Evolutionary conservation across 768 basidiomycete genomes (phyloP).

Genomic region (Stropharia rugosoannulata): DNA sequence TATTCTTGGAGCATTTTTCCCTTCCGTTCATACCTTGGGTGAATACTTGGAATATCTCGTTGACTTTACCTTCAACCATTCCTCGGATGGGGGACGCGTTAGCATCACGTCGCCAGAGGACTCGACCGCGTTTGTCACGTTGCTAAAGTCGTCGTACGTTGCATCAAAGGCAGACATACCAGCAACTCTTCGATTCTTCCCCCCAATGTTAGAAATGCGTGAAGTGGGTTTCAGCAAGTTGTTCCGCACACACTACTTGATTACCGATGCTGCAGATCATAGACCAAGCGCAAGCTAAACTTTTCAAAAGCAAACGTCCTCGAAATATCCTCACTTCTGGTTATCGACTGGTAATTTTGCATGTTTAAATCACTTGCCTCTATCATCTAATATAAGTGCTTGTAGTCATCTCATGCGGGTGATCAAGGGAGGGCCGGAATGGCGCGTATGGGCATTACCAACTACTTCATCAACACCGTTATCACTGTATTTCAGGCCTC

Average conservation of each 20-base stretch:
- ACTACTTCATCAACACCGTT: constrained; percentile 73
- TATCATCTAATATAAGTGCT: no score
- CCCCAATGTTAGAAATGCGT: constrained; percentile 49
- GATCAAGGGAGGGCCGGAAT: constrained; percentile 39
- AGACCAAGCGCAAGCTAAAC: constrained; percentile 55
- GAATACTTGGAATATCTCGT: not conserved
- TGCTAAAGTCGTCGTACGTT: constrained; percentile 46
- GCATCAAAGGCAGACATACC: constrained; percentile 27
- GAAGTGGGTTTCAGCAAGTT: constrained; percentile 38
- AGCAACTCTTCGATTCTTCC: constrained; percentile 24
- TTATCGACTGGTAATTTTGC: constrained; percentile 55
- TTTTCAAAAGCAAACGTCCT: constrained; percentile 43
- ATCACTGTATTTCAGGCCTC: constrained; percentile 61
- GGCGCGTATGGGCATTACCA: constrained; percentile 46
- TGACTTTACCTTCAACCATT: not conserved
- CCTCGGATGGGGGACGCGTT: not conserved
- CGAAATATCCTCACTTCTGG: constrained; percentile 67
- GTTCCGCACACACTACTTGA: not conserved
- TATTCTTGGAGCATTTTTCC: not conserved
- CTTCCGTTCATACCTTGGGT: not conserved
- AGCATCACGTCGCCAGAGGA: not conserved
- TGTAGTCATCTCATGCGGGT: constrained; percentile 29
- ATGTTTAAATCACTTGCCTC: not conserved
- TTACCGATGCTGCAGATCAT: constrained; percentile 44
- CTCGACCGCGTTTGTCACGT: constrained; percentile 3